phyloP scores from a whole-genome alignment of 2,329 filamentous ascomycete genomes.

The Emydomyces testavorans region DNA sequence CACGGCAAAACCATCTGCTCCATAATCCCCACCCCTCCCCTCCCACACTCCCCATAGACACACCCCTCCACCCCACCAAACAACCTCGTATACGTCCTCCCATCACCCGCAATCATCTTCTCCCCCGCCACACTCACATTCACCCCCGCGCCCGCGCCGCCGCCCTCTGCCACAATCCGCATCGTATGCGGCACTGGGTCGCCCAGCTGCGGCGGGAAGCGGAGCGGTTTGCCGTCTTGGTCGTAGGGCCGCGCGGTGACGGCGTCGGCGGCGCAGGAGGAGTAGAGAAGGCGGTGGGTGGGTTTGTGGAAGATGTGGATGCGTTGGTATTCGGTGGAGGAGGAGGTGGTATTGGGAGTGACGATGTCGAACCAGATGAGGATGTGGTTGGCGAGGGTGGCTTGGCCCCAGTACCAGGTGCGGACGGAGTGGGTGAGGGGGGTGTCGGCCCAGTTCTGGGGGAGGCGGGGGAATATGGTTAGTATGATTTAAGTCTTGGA shows the following conservation, averaged over 20 bases:
- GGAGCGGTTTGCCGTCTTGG: neutral
- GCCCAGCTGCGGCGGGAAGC: neutral
- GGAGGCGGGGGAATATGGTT: neutral
- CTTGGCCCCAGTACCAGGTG: constrained; percentile 40
- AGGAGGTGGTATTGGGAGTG: neutral
- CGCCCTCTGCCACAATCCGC: neutral
- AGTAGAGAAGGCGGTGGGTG: neutral
- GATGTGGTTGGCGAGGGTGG: constrained; percentile 32
- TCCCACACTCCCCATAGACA: neutral
- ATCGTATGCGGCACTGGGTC: neutral
- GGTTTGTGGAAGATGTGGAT: constrained; percentile 5
- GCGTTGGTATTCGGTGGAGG: constrained; percentile 4
- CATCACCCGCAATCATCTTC: constrained; percentile 5
- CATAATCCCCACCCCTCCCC: neutral
- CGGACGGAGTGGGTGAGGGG: constrained; percentile 26
- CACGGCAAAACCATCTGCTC: constrained; percentile 6
- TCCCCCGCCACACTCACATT: constrained; percentile 4
- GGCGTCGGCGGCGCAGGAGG: constrained; percentile 4
- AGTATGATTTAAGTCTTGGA: too few relatives aligned
- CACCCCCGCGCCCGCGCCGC: neutral
- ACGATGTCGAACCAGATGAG: constrained; percentile 37
- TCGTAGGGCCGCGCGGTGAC: neutral
- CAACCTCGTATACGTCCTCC: constrained; percentile 11
- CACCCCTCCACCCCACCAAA: constrained; percentile 13
- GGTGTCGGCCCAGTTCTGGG: constrained; percentile 35